phyloP scores from a whole-genome alignment of 352 stramenopile genomes.

The Phytopythium montanum region DNA sequence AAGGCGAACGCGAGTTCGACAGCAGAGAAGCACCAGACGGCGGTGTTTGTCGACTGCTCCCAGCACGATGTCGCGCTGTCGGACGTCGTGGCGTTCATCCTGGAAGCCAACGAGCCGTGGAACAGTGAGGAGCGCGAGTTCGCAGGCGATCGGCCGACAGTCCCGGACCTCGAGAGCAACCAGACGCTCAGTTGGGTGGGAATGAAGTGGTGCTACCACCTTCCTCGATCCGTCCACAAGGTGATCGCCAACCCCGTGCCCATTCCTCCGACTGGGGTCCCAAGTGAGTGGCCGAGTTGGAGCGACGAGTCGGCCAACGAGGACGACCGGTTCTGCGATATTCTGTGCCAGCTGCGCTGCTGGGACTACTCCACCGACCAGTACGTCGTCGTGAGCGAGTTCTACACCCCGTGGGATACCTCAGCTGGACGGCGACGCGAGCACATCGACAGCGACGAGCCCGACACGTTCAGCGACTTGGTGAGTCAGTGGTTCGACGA shows the following conservation, averaged over 20 bases:
- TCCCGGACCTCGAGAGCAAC: conserved; percentile 29
- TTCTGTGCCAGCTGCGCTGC: conserved; percentile 68
- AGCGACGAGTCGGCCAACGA: conserved; percentile 29
- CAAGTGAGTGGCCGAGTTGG: conserved; percentile 62
- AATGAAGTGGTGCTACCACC: conserved; percentile 79
- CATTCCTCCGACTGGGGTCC: conserved; percentile 50
- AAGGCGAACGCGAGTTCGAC: neutral
- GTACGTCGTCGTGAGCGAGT: conserved; percentile 57
- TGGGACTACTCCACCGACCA: conserved; percentile 52
- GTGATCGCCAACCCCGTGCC: conserved; percentile 58
- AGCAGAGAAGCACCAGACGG: conserved; percentile 1
- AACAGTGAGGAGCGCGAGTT: conserved; percentile 15
- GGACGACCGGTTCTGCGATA: conserved; percentile 48
- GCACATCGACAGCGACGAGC: conserved; percentile 24
- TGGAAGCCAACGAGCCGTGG: conserved; percentile 63
- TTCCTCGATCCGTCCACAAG: conserved; percentile 50
- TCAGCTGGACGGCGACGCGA: conserved; percentile 3
- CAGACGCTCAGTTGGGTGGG: conserved; percentile 70
- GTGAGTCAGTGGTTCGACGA: conserved; percentile 74
- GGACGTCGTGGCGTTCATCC: conserved; percentile 41
- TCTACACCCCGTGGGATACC: conserved; percentile 73
- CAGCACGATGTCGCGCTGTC: conserved; percentile 21
- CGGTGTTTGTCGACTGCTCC: conserved; percentile 13
- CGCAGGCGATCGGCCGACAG: conserved; percentile 13
- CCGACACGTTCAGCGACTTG: conserved; percentile 63